Conservation (phyloP, 2,329 filamentous ascomycete species). For the Leptodontidium sp. region DNA sequence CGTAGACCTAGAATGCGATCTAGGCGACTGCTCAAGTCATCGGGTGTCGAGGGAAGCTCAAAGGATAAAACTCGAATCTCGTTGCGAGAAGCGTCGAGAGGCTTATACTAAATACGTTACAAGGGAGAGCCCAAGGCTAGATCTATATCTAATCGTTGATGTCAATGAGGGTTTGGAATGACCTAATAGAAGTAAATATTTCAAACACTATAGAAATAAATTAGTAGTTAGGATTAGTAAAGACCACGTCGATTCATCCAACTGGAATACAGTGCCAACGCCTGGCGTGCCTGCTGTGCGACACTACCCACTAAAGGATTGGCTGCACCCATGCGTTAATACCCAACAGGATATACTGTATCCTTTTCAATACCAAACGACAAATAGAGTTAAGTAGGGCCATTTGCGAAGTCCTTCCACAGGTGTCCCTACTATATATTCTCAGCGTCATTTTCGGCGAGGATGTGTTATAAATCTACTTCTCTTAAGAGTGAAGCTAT, state of each 20-base stretch:
- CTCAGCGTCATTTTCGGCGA: conserved; percentile 4
- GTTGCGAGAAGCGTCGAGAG: too few relatives aligned
- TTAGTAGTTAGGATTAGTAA: conserved; percentile 2
- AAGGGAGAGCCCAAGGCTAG: conserved; percentile 29
- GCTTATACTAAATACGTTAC: conserved; percentile 32
- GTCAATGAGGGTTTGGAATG: background rate
- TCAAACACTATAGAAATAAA: conserved; percentile 9
- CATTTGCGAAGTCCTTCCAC: too few relatives aligned
- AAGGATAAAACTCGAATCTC: conserved; percentile 34
- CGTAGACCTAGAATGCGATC: conserved; percentile 30
- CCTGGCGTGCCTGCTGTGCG: background rate
- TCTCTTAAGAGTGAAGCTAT: background rate
- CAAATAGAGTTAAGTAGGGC: conserved; percentile 2
- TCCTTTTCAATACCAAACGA: background rate
- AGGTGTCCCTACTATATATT: background rate
- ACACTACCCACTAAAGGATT: background rate
- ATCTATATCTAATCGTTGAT: conserved; percentile 25
- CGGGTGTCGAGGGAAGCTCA: conserved; percentile 29
- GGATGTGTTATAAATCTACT: background rate
- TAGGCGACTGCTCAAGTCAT: conserved; percentile 33
- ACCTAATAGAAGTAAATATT: conserved; percentile 9
- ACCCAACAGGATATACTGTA: background rate
- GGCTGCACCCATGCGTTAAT: background rate
- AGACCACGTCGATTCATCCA: conserved; percentile 5
- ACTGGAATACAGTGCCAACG: background rate